These are phyloP conservation scores for Cercospora nicotianae DNA, from an alignment of 2,329 filamentous ascomycete genomes.

Conservation along the genomic window DNA sequence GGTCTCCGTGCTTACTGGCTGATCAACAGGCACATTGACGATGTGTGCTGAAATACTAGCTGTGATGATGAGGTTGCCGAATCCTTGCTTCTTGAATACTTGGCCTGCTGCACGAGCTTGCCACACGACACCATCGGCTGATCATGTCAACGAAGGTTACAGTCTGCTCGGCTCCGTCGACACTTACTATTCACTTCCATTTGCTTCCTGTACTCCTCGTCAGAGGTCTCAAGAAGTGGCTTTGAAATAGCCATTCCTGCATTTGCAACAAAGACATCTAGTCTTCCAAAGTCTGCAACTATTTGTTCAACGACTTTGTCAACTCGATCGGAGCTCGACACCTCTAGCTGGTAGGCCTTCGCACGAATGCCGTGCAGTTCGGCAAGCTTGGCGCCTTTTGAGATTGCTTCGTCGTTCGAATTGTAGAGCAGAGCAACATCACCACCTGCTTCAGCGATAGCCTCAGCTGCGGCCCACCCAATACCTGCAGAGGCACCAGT, in stretches of 20 bases:
- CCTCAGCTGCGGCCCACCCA: constrained; percentile 86
- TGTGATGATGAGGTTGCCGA: constrained; percentile 54
- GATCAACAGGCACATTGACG: constrained; percentile 51
- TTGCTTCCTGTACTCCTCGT: constrained; percentile 22
- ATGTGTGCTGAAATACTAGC: constrained; percentile 40
- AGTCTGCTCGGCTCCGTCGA: background rate
- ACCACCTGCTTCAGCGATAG: constrained; percentile 81
- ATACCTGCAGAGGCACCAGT: constrained; percentile 86
- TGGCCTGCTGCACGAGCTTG: constrained; percentile 46
- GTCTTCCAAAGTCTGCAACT: constrained; percentile 10
- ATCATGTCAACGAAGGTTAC: background rate
- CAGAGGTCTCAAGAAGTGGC: constrained; percentile 5
- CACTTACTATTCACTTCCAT: constrained; percentile 19
- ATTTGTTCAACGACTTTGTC: constrained; percentile 6
- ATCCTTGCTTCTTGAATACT: constrained; percentile 46
- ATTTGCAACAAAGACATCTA: constrained; percentile 21
- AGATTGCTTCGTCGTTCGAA: constrained; percentile 60
- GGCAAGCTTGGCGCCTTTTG: constrained; percentile 6
- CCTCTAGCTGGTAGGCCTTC: background rate
- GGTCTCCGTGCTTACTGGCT: constrained; percentile 42
- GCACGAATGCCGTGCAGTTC: constrained; percentile 5
- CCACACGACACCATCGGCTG: constrained; percentile 44
- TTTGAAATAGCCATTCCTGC: constrained; percentile 25
- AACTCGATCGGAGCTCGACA: background rate
- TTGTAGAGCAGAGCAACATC: constrained; percentile 87